These are phyloP conservation scores for Fusarium armeniacum DNA, from an alignment of 2,329 filamentous ascomycete species.

Conservation along the genomic window DNA sequence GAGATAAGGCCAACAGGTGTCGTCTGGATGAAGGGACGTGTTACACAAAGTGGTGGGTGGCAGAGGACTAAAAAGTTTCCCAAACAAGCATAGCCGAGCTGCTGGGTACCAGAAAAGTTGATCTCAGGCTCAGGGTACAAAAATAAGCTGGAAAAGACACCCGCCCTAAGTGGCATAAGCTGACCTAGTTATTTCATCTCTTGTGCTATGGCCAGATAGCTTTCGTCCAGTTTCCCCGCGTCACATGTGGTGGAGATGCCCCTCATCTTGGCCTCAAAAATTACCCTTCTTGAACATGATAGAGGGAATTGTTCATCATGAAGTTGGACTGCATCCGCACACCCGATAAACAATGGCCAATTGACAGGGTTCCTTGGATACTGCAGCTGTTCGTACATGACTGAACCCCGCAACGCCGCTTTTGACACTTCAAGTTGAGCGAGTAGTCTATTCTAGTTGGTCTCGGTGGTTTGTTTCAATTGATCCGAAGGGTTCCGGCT, in stretches of 20 bases:
- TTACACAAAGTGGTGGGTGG: conserved; percentile 11
- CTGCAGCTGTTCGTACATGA: conserved; percentile 2
- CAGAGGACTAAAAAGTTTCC: conserved; percentile 39
- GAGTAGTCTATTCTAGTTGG: background rate
- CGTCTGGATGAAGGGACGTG: background rate
- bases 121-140: too few relatives aligned
- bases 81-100: conserved; percentile 22
- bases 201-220: background rate
- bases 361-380: background rate
- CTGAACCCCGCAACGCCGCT: conserved; percentile 9
- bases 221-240: conserved; percentile 20
- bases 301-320: background rate
- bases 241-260: conserved; percentile 8
- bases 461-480: conserved; percentile 1
- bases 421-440: background rate
- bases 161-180: too few relatives aligned
- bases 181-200: too few relatives aligned
- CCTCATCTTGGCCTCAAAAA: conserved; percentile 32
- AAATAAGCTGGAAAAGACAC: too few relatives aligned
- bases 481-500: background rate
- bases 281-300: conserved; percentile 31
- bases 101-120: too few relatives aligned
- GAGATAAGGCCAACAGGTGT: conserved; percentile 15
- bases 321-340: background rate
- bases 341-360: conserved; percentile 1